Conservation (phyloP, 768 basidiomycete genomes). For the Leccinum variicolor region DNA sequence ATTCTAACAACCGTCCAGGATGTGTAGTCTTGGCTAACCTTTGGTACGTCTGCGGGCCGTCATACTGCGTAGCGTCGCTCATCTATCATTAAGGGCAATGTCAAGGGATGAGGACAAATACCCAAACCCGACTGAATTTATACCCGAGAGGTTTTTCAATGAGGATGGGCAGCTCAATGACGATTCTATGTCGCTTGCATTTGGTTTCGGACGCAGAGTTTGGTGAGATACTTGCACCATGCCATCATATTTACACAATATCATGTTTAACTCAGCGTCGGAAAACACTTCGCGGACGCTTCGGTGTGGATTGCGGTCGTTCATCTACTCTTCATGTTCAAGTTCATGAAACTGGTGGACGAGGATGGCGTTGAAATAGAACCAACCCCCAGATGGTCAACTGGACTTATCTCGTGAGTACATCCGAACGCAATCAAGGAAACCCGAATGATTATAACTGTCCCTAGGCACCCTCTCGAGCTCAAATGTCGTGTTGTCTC, state of each 20-base stretch:
- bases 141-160: conserved; percentile 27
- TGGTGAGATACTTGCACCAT: conserved; percentile 13
- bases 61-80: background rate
- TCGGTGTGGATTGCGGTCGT: conserved; percentile 31
- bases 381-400: conserved; percentile 25
- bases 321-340: conserved; percentile 29
- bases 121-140: conserved; percentile 25
- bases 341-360: conserved; percentile 28
- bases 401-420: conserved; percentile 28
- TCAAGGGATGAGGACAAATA: conserved; percentile 27
- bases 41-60: conserved; percentile 18
- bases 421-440: background rate
- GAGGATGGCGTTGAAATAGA: conserved; percentile 24
- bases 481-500: conserved; percentile 28
- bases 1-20: conserved; percentile 22
- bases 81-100: conserved; percentile 25
- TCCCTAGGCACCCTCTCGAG: conserved; percentile 25
- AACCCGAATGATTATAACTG: conserved; percentile 1
- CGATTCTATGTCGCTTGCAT: conserved; percentile 20
- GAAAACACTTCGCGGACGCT: conserved; percentile 30
- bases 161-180: conserved; percentile 23
- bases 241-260: background rate
- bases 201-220: conserved; percentile 30
- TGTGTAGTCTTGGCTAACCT: conserved; percentile 29
- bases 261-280: conserved; percentile 19